Evolutionary conservation across 2,329 filamentous ascomycete genomes (phyloP).

Genomic region (Apiospora marii): DNA sequence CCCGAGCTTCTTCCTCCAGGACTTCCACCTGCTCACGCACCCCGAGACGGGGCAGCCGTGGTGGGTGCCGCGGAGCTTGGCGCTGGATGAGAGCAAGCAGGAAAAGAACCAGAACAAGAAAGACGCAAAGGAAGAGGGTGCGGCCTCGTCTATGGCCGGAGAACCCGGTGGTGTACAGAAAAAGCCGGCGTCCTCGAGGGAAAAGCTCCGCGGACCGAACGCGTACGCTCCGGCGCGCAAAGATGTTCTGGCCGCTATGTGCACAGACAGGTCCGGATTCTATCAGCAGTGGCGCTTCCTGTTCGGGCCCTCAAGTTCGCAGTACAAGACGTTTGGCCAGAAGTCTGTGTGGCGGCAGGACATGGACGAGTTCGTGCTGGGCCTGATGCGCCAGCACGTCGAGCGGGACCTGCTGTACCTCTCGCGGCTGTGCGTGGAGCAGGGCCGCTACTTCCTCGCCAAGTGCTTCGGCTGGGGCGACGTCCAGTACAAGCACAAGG

Average conservation of each 20-base stretch:
- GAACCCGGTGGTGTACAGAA: background rate
- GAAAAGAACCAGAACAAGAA: constrained; percentile 23
- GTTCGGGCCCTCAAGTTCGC: constrained; percentile 29
- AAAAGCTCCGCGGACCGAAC: constrained; percentile 34
- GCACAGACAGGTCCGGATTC: constrained; percentile 27
- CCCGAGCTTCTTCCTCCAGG: constrained; percentile 69
- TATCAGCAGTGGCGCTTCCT: constrained; percentile 26
- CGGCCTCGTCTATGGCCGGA: background rate
- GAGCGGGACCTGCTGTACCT: constrained; percentile 55
- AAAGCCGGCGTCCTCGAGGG: constrained; percentile 1
- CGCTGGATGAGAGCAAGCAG: constrained; percentile 32
- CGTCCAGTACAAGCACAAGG: constrained; percentile 48
- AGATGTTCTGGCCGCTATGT: constrained; percentile 42
- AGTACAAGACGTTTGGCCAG: constrained; percentile 26
- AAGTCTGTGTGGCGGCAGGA: constrained; percentile 58
- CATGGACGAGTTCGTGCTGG: constrained; percentile 63
- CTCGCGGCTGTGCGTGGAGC: constrained; percentile 38
- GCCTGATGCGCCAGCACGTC: constrained; percentile 56
- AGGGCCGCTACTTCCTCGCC: constrained; percentile 49
- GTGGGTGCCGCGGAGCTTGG: constrained; percentile 60
- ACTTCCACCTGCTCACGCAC: constrained; percentile 64
- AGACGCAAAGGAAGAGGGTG: constrained; percentile 21
- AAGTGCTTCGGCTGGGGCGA: constrained; percentile 54
- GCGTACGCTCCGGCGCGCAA: constrained; percentile 44
- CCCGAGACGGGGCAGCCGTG: constrained; percentile 61